Percentiles rank a stretch among this genome's conserved stretches.
phyloP scores from a whole-genome alignment of 2,329 filamentous ascomycete genomes.

The Penicillium sp. region DNA sequence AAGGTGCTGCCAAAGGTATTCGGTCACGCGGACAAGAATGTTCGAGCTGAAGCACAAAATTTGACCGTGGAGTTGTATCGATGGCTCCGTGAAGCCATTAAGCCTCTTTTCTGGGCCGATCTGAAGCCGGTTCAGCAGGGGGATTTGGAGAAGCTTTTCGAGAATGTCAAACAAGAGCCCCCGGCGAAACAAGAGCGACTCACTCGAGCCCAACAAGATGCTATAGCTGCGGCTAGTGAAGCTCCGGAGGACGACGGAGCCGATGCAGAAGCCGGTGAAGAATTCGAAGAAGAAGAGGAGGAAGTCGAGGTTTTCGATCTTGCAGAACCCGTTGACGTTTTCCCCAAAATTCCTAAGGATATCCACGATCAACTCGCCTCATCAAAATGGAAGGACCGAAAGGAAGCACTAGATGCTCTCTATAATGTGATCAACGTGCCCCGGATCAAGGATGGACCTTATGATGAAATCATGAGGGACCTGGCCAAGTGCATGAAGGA shows the following conservation, averaged over 20 bases:
- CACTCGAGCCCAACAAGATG: conserved; percentile 81
- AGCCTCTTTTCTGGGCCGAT: conserved; percentile 94
- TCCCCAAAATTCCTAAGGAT: conserved; percentile 72
- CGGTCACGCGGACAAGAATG: conserved; percentile 95
- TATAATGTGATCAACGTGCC: conserved; percentile 74
- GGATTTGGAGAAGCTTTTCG: conserved; percentile 89
- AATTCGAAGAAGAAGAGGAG: conserved; percentile 52
- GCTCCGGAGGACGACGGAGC: conserved; percentile 52
- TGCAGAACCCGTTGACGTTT: conserved; percentile 80
- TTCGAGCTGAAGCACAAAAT: conserved; percentile 86
- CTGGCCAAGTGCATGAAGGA: conserved; percentile 98
- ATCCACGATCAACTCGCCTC: conserved; percentile 80
- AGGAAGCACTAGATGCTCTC: conserved; percentile 83
- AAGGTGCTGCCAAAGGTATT: conserved; percentile 87
- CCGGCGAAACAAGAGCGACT: conserved; percentile 85
- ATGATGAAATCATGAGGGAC: conserved; percentile 73
- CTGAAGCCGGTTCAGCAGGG: conserved; percentile 92
- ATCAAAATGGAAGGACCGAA: conserved; percentile 97
- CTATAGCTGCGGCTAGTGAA: conserved; percentile 64
- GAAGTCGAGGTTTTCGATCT: conserved; percentile 79
- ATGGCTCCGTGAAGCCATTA: conserved; percentile 97
- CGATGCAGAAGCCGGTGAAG: conserved; percentile 51
- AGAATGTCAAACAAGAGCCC: conserved; percentile 82
- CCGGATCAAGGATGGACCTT: conserved; percentile 85
- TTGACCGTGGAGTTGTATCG: conserved; percentile 91